Evolutionary conservation across 2,329 filamentous ascomycete species (phyloP).

Genomic region (Penicillium brevicompactum): DNA sequence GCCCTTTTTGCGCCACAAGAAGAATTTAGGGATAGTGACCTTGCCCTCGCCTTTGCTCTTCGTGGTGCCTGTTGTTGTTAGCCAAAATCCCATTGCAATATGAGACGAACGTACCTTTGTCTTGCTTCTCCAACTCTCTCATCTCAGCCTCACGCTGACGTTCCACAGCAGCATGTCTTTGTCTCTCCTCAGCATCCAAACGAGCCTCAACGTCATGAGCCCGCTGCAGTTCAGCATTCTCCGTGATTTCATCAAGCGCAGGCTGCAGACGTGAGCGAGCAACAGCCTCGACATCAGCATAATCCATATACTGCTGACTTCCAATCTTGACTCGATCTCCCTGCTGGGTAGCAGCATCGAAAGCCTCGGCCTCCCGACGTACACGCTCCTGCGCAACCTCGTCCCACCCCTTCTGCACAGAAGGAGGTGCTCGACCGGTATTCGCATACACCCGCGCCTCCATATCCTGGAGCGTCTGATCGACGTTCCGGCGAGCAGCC

Average conservation of each 20-base stretch:
- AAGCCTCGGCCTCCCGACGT: slow-evolving; percentile 65
- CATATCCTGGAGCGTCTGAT: slow-evolving; percentile 73
- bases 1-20: slow-evolving; percentile 32
- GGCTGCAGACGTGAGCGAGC: slow-evolving; percentile 78
- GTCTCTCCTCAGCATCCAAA: slow-evolving; percentile 65
- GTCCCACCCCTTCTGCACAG: slow-evolving; percentile 76
- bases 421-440: slow-evolving; percentile 71
- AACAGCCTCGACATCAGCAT: slow-evolving; percentile 76
- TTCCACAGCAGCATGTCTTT: slow-evolving; percentile 57
- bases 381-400: slow-evolving; percentile 70
- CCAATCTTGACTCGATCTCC: slow-evolving; percentile 68
- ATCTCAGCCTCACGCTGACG: slow-evolving; percentile 43
- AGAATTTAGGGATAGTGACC: slow-evolving; percentile 22
- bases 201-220: slow-evolving; percentile 66
- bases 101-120: slow-evolving; percentile 27
- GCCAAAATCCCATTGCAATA: too few species aligned
- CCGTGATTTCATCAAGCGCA: slow-evolving; percentile 79
- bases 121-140: slow-evolving; percentile 31
- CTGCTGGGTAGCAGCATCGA: slow-evolving; percentile 60
- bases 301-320: slow-evolving; percentile 77
- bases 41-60: slow-evolving; percentile 23
- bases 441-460: slow-evolving; percentile 78
- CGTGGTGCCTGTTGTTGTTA: slow-evolving; percentile 1
- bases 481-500: slow-evolving; percentile 83
- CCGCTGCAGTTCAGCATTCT: slow-evolving; percentile 72